phyloP scores from a whole-genome alignment of 805 yeast species.

The Candida boidinii region DNA sequence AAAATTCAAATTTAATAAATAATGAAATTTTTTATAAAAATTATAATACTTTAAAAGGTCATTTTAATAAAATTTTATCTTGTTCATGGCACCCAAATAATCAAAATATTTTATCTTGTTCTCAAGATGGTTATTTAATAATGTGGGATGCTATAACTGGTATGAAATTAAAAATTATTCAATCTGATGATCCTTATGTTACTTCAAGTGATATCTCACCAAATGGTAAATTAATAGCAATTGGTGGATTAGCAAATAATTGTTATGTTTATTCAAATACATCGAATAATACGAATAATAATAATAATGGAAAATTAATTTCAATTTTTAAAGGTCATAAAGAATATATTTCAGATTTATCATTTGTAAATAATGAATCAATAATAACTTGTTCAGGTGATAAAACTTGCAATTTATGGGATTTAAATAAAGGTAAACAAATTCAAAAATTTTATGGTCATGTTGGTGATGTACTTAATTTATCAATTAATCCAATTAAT shows the following conservation, averaged over 20 bases:
- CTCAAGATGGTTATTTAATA: slow-evolving; percentile 81
- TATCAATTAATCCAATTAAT: slow-evolving; percentile 24
- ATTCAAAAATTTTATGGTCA: slow-evolving; percentile 54
- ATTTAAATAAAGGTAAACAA: slow-evolving; percentile 50
- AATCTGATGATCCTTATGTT: slow-evolving; percentile 73
- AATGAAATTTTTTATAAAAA: slow-evolving; percentile 7
- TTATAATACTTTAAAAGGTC: slow-evolving; percentile 44
- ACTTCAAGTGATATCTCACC: slow-evolving; percentile 69
- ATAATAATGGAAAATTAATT: slow-evolving; percentile 19
- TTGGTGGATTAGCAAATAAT: slow-evolving; percentile 76
- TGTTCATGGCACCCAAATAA: slow-evolving; percentile 65
- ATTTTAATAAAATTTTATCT: slow-evolving; percentile 63
- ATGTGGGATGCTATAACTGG: slow-evolving; percentile 78
- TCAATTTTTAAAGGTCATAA: slow-evolving; percentile 69
- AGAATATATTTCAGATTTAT: slow-evolving; percentile 72
- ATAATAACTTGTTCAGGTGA: slow-evolving; percentile 77
- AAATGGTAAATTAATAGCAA: slow-evolving; percentile 55
- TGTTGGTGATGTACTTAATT: slow-evolving; percentile 59
- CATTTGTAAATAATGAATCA: slow-evolving; percentile 48
- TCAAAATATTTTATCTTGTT: slow-evolving; percentile 54
- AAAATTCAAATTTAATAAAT: slow-evolving; percentile 1
- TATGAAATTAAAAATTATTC: slow-evolving; percentile 59
- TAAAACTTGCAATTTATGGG: slow-evolving; percentile 75
- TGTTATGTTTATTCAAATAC: slow-evolving; percentile 50
- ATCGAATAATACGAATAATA: slow-evolving; percentile 5